A percentile compares a stretch with the other conserved stretches of the same genome.
These are phyloP conservation scores for Boletus tylopilopsis DNA, from an alignment of 768 basidiomycete species.

Conservation along the genomic window DNA sequence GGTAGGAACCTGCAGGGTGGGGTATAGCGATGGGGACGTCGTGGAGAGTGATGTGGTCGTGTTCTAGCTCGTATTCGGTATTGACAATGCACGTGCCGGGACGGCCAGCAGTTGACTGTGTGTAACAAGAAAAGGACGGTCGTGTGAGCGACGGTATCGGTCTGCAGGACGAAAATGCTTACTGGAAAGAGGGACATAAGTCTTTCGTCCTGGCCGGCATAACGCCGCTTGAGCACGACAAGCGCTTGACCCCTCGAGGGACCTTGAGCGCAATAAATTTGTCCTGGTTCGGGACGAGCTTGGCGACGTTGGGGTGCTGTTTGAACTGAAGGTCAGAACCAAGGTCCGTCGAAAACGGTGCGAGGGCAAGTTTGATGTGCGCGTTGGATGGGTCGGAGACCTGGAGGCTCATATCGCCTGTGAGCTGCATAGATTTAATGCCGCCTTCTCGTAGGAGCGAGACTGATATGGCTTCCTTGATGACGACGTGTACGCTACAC, in stretches of 20 bases:
- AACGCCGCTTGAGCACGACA: slow-evolving; percentile 90
- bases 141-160: background rate
- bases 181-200: slow-evolving; percentile 89
- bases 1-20: slow-evolving; percentile 84
- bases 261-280: slow-evolving; percentile 83
- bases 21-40: slow-evolving; percentile 91
- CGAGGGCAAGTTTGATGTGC: slow-evolving; percentile 66
- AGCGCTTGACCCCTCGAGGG: slow-evolving; percentile 69
- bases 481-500: slow-evolving; percentile 75
- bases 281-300: slow-evolving; percentile 67
- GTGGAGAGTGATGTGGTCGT: slow-evolving; percentile 71
- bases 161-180: slow-evolving; percentile 26
- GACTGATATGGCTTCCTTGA: slow-evolving; percentile 80
- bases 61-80: slow-evolving; percentile 96
- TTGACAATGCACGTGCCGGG: slow-evolving; percentile 93
- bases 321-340: slow-evolving; percentile 86
- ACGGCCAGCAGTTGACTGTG: slow-evolving; percentile 98
- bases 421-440: slow-evolving; percentile 83
- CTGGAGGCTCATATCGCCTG: slow-evolving; percentile 91
- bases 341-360: slow-evolving; percentile 52
- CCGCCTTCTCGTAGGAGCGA: slow-evolving; percentile 89
- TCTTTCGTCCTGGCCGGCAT: slow-evolving; percentile 89
- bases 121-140: background rate
- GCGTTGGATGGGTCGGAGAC: slow-evolving; percentile 74
- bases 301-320: slow-evolving; percentile 93